Percentiles rank a stretch among this genome's conserved stretches.
phyloP scores from a whole-genome alignment of 2,329 filamentous ascomycete genomes.

The Balansia obtecta region DNA sequence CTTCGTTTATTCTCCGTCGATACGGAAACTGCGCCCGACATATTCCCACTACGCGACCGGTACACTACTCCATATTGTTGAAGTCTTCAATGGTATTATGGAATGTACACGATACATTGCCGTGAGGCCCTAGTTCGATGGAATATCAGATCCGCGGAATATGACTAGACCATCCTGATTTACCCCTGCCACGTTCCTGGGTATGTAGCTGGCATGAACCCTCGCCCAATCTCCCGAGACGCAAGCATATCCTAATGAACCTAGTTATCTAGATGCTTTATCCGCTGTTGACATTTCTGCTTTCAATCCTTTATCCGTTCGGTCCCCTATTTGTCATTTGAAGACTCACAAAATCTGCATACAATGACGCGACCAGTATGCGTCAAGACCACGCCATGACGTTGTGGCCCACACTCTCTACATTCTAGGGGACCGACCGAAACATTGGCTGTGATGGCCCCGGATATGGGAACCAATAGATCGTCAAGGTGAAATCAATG shows the following conservation, averaged over 20 bases:
- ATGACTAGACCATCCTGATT: too few species aligned
- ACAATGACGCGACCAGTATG: too few species aligned
- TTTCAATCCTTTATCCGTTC: not conserved
- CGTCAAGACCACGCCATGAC: not conserved
- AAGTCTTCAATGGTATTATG: too few species aligned
- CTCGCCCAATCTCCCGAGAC: too few species aligned
- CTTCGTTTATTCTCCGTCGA: not conserved
- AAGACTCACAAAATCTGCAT: not conserved
- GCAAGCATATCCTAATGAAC: too few species aligned
- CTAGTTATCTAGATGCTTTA: too few species aligned
- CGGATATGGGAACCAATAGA: slow-evolving; percentile 3
- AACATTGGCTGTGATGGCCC: not conserved
- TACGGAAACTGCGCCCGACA: not conserved
- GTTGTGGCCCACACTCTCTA: not conserved
- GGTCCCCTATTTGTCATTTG: not conserved
- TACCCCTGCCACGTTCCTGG: too few species aligned
- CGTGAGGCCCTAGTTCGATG: not conserved
- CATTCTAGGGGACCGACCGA: not conserved
- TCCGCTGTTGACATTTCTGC: too few species aligned
- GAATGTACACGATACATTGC: not conserved
- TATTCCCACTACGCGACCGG: not conserved
- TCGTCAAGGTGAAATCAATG: slow-evolving; percentile 2
- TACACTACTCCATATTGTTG: not conserved
- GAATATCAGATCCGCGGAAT: too few species aligned
- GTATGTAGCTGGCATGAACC: too few species aligned